phyloP scores from a whole-genome alignment of 1,284 basidiomycete genomes.

The Taiwanofungus camphoratus region DNA sequence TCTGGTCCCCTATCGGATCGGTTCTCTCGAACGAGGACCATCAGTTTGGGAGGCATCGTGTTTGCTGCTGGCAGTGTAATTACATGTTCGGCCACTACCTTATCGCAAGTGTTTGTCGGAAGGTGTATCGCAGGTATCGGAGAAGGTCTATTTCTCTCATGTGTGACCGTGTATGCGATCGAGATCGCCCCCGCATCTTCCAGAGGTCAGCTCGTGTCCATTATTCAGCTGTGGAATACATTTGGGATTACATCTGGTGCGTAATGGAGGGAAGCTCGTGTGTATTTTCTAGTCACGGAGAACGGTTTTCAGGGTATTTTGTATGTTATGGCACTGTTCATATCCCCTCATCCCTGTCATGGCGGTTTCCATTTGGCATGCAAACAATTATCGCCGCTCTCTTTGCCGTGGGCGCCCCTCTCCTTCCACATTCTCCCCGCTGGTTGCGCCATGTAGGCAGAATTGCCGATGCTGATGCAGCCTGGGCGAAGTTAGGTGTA shows the following conservation, averaged over 20 bases:
- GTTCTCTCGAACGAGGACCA: conserved; percentile 43
- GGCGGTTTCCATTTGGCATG: conserved; percentile 42
- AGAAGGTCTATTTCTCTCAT: conserved; percentile 43
- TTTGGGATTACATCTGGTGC: conserved; percentile 36
- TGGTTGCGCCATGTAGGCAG: conserved; percentile 44
- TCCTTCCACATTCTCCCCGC: conserved; percentile 49
- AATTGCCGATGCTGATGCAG: conserved; percentile 32
- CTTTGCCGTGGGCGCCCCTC: conserved; percentile 39
- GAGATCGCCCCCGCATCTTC: conserved; percentile 39
- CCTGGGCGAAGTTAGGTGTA: conserved; percentile 28
- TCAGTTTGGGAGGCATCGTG: conserved; percentile 36
- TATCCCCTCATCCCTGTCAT: conserved; percentile 35
- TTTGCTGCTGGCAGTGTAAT: conserved; percentile 35
- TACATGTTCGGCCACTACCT: conserved; percentile 26
- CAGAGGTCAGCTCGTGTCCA: conserved; percentile 38
- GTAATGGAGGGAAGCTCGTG: not conserved
- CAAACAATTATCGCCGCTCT: conserved; percentile 34
- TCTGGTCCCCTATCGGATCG: conserved; percentile 43
- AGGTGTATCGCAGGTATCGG: conserved; percentile 43
- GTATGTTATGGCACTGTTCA: conserved; percentile 41
- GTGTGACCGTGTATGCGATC: conserved; percentile 40
- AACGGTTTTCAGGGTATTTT: conserved; percentile 37
- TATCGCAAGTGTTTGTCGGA: conserved; percentile 38
- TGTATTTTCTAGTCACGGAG: not conserved
- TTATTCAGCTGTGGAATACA: conserved; percentile 40